These are phyloP conservation scores for Backusella mclennaniae DNA, from an alignment of 192 early-diverging fungal species.

Conservation along the genomic window DNA sequence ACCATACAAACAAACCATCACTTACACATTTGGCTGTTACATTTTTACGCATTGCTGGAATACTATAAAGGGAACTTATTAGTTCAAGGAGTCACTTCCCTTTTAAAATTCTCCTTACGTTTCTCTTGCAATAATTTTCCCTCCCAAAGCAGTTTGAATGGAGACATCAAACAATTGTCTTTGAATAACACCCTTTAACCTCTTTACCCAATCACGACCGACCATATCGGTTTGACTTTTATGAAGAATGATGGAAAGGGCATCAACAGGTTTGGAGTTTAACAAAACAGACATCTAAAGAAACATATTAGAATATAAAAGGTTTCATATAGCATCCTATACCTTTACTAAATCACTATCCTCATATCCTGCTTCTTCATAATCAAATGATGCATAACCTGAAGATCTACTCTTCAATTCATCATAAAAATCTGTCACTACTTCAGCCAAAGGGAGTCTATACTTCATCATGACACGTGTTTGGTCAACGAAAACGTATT, in stretches of 20 bases:
- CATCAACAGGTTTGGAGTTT: conserved; percentile 91
- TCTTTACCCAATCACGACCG: conserved; percentile 81
- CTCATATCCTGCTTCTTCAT: conserved; percentile 90
- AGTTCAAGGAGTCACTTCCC: not conserved
- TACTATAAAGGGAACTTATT: conserved; percentile 29
- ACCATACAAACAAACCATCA: not conserved
- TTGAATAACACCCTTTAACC: conserved; percentile 78
- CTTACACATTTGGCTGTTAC: conserved; percentile 92
- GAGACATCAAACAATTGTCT: conserved; percentile 92
- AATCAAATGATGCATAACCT: conserved; percentile 94
- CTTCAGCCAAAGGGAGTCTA: conserved; percentile 85
- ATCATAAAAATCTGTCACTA: conserved; percentile 95
- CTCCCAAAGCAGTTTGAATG: conserved; percentile 87
- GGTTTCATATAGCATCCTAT: not conserved
- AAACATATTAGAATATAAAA: not conserved
- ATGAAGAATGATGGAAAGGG: conserved; percentile 87
- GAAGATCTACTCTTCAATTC: conserved; percentile 87
- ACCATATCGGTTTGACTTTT: conserved; percentile 62
- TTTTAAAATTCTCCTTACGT: conserved; percentile 39
- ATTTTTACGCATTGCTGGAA: conserved; percentile 88
- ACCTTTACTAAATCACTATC: conserved; percentile 85
- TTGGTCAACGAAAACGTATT: conserved; percentile 88
- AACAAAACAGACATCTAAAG: conserved; percentile 79
- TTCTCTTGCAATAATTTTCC: conserved; percentile 84
- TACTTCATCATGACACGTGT: conserved; percentile 85